These are phyloP conservation scores for Marasmius fiardii DNA, from an alignment of 1,284 basidiomycete species.

Conservation along the genomic window DNA sequence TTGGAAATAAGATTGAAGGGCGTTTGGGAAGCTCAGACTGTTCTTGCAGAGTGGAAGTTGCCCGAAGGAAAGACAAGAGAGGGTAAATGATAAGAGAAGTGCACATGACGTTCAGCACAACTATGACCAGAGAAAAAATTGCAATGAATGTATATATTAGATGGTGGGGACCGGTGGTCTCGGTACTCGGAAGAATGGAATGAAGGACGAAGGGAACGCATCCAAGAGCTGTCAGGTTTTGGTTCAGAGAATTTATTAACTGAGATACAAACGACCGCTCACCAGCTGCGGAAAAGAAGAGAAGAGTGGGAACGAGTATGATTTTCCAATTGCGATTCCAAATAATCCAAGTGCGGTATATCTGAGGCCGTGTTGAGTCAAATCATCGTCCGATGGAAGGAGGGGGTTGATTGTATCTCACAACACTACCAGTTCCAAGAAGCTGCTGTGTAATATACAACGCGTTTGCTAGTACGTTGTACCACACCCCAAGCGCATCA, in stretches of 20 bases:
- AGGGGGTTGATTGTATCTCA: background rate
- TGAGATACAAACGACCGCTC: background rate
- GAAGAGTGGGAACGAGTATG: background rate
- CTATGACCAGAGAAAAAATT: too few species aligned
- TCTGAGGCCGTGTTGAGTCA: background rate
- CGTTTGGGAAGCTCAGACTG: background rate
- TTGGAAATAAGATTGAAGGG: background rate
- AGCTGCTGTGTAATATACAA: constrained; percentile 2
- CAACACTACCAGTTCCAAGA: background rate
- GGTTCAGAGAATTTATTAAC: background rate
- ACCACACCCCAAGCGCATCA: background rate
- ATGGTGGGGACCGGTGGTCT: too few species aligned
- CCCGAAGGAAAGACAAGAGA: background rate
- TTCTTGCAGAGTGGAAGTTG: background rate
- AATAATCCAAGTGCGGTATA: constrained; percentile 4
- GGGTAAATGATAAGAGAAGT: background rate
- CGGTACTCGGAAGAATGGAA: too few species aligned
- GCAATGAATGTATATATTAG: too few species aligned
- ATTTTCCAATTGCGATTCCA: constrained; percentile 2
- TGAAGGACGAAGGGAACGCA: too few species aligned
- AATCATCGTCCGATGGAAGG: background rate
- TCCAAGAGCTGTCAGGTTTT: background rate
- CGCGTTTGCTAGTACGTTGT: background rate
- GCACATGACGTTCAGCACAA: background rate
- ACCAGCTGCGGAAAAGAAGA: background rate